Base-by-base conservation (phyloP, 176 grass and related monocot genomes). In the Olyra latifolia region DNA sequence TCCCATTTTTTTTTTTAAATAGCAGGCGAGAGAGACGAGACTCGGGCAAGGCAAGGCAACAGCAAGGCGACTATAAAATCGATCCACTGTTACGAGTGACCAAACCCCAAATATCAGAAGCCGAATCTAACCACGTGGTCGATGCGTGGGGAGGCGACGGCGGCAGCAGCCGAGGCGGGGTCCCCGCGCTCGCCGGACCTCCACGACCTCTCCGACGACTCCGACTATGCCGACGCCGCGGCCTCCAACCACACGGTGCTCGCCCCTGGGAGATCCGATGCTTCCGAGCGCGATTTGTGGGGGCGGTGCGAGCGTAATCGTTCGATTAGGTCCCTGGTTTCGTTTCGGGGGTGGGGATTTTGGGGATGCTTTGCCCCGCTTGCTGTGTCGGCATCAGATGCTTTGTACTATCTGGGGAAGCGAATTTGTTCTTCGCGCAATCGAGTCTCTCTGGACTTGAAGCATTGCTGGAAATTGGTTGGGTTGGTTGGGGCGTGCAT, bases 141-240 rank as follows among this genome's bases (percentile, higher is more conserved):
- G 82, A 89, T 89, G 87, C 72, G 87, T 56, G 72, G 82, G 61
- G 77, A 43, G 75, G 53, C 58, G 40, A 69, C 44, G 10, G 19
- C 69, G 20, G 46, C 72, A 24, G 87, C 30, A 61, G 80, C 79
- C 44, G 87, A 81, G 39, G 87, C 39, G 61, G 90, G 84, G 13
- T 60, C 71, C 76, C 62, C 76, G 44, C 87, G 70, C 77, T 89
- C 82, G 25, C 74, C 86, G 64, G 96, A 99, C 41, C 84, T 81
- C 59, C 85, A 93, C 84, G 96, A 99, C 60, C 82, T 95, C 88
- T 93, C 96, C 75, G 96, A 99, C 92, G 96, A 99, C 77, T 73
- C 90, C 62, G 96, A 99, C 41, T 99, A 99, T 86, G 96, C 90
- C 29, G 92, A 83, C 46, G 94, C 94, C n/a, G 95, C 81, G 20